Conservation (phyloP, 140 eudicot species). For the Cichorium intybus region DNA sequence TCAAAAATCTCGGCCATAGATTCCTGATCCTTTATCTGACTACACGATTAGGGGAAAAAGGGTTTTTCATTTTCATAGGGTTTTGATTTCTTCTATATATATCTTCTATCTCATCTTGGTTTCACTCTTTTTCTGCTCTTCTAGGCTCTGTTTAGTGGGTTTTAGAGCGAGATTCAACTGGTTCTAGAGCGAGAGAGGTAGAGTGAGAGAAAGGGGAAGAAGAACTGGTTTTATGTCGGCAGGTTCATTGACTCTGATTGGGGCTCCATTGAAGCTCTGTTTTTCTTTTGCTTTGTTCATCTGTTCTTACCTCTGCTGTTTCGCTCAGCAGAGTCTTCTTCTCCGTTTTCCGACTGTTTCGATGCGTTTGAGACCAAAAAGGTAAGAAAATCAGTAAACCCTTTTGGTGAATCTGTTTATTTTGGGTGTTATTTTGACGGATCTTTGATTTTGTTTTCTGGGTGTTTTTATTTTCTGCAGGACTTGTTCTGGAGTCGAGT, state of each 20-base stretch:
- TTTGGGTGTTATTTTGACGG: neutral
- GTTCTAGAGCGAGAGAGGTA: constrained; percentile 2
- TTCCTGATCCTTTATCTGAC: constrained; percentile 26
- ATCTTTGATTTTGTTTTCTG: constrained; percentile 18
- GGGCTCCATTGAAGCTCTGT: constrained; percentile 65
- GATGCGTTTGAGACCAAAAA: constrained; percentile 99
- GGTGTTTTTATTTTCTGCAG: constrained; percentile 42
- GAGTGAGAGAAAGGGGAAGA: constrained; percentile 21
- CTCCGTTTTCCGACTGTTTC: constrained; percentile 68
- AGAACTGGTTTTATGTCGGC: constrained; percentile 71
- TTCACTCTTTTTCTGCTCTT: constrained; percentile 30
- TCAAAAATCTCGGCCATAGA: constrained; percentile 28
- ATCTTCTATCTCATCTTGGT: constrained; percentile 18
- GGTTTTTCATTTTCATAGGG: constrained; percentile 8
- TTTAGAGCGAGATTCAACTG: constrained; percentile 18
- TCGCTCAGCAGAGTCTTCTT: constrained; percentile 15
- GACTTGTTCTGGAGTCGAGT: constrained; percentile 94
- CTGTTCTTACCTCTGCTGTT: constrained; percentile 31
- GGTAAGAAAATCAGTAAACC: constrained; percentile 34
- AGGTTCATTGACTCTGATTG: constrained; percentile 48
- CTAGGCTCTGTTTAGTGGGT: constrained; percentile 20
- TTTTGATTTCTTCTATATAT: constrained; percentile 25
- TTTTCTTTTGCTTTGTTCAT: constrained; percentile 5
- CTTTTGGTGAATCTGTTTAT: neutral
- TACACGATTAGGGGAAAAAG: constrained; percentile 5